phyloP scores from a whole-genome alignment of 495 filamentous ascomycete species.

The Hypoxylon lenormandii region DNA sequence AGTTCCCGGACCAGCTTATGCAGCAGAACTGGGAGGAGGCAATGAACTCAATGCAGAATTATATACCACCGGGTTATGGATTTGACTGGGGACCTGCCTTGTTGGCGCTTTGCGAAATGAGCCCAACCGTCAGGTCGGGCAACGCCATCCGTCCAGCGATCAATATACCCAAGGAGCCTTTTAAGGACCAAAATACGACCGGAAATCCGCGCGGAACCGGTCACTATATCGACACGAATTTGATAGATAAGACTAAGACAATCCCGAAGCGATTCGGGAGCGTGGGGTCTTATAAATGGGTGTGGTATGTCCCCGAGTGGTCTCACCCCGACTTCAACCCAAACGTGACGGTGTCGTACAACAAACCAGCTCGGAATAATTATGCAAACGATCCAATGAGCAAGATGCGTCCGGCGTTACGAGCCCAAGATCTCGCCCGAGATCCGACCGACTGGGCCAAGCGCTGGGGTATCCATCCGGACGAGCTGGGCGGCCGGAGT shows the following conservation, averaged over 20 bases:
- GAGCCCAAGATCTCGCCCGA: slow-evolving; percentile 28
- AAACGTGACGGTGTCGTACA: neutral
- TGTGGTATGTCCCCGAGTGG: slow-evolving; percentile 50
- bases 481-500: slow-evolving; percentile 49
- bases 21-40: no score
- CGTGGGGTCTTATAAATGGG: slow-evolving; percentile 26
- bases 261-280: slow-evolving; percentile 20
- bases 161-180: no score
- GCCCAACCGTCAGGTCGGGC: neutral
- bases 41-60: no score
- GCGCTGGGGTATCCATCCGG: slow-evolving; percentile 52
- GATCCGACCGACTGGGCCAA: slow-evolving; percentile 52
- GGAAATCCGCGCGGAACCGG: no score
- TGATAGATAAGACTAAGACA: neutral
- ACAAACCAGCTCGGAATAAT: neutral
- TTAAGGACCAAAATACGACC: no score
- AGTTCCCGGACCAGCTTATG: no score
- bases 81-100: slow-evolving; percentile 29
- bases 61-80: no score
- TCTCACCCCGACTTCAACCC: slow-evolving; percentile 45
- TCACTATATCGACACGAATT: neutral
- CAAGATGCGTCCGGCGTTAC: slow-evolving; percentile 49
- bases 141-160: neutral
- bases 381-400: slow-evolving; percentile 30
- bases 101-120: slow-evolving; percentile 30